Percentiles rank a stretch among this genome's conserved stretches.
Evolutionary conservation across 306 rosid genomes (phyloP).

Genomic region (Vigna reflexopilosa): DNA sequence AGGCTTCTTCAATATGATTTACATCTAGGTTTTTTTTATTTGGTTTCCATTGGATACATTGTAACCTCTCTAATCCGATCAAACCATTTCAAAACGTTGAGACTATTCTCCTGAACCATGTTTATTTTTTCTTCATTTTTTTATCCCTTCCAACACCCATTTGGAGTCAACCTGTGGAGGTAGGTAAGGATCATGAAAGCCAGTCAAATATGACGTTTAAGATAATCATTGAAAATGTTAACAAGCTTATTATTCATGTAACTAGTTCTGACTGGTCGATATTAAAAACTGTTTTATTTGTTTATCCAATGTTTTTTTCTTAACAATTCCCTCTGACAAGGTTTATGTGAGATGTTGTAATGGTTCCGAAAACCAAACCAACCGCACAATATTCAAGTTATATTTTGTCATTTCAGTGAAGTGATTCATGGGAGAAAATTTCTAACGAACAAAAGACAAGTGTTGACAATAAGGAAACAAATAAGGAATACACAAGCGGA

Average conservation of each 20-base stretch:
- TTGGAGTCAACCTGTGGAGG: not conserved
- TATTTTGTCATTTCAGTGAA: too few relatives aligned
- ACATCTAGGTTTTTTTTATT: not conserved
- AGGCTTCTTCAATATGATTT: conserved; percentile 17
- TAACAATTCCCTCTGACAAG: not conserved
- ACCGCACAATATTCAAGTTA: too few relatives aligned
- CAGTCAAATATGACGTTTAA: not conserved
- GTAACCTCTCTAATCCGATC: not conserved
- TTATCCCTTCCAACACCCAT: not conserved
- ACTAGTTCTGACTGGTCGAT: too few relatives aligned
- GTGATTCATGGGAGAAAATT: too few relatives aligned
- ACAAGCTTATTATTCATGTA: too few relatives aligned
- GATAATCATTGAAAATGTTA: too few relatives aligned
- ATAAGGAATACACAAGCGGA: too few relatives aligned
- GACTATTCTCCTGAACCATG: not conserved
- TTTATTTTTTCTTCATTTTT: not conserved
- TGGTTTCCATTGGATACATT: not conserved
- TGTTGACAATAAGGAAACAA: too few relatives aligned
- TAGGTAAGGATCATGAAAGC: not conserved
- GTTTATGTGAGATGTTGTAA: not conserved
- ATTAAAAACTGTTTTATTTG: too few relatives aligned
- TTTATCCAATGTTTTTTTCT: too few relatives aligned
- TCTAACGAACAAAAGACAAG: too few relatives aligned
- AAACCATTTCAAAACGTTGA: not conserved
- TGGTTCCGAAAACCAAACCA: too few relatives aligned